Percentiles rank a stretch among this genome's conserved stretches.
Evolutionary conservation across 2,329 filamentous ascomycete species (phyloP).

Genomic region (Septoria linicola): DNA sequence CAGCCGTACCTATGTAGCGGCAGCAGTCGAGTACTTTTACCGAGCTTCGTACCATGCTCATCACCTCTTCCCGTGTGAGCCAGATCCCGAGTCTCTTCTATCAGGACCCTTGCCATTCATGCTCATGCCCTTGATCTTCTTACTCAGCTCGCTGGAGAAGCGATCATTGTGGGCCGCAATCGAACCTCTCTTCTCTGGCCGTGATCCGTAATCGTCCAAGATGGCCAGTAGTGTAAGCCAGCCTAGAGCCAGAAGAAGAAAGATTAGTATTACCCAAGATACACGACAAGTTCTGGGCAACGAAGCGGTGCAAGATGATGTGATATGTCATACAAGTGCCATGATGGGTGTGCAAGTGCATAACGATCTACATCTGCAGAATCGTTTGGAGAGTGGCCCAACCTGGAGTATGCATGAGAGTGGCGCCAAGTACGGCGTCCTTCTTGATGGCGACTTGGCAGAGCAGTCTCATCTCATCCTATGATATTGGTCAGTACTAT

Average conservation of each 20-base stretch:
- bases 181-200: constrained; percentile 59
- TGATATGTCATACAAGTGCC: constrained; percentile 14
- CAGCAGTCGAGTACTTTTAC: no score
- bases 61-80: background rate
- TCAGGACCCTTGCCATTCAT: constrained; percentile 5
- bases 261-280: constrained; percentile 24
- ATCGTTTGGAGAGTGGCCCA: constrained; percentile 96
- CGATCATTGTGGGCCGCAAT: constrained; percentile 21
- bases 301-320: constrained; percentile 5
- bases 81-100: background rate
- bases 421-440: constrained; percentile 75
- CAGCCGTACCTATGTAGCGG: no score
- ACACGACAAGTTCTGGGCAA: constrained; percentile 6
- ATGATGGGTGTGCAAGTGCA: constrained; percentile 15
- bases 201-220: constrained; percentile 83
- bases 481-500: constrained; percentile 24
- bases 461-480: constrained; percentile 88
- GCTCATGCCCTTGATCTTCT: constrained; percentile 32
- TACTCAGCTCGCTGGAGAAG: constrained; percentile 25
- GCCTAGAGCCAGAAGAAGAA: constrained; percentile 32
- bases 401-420: constrained; percentile 81
- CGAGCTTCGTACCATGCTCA: background rate
- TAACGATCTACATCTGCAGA: constrained; percentile 51
- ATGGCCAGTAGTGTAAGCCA: constrained; percentile 69
- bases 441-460: constrained; percentile 81